These are phyloP conservation scores for Artemisia princeps DNA, from an alignment of 140 eudicot genomes.

Conservation along the genomic window DNA sequence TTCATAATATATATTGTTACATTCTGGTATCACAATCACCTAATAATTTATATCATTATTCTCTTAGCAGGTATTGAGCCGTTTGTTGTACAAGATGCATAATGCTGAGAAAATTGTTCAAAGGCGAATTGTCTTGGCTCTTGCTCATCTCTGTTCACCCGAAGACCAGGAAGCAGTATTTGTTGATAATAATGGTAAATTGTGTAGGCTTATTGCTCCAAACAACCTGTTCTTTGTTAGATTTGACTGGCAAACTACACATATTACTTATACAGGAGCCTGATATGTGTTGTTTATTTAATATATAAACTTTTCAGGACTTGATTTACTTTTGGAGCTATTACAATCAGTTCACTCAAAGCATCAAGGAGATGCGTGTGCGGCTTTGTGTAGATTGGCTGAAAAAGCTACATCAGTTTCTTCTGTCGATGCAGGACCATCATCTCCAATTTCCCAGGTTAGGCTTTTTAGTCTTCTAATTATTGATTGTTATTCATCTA, in stretches of 20 bases:
- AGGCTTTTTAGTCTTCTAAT: not conserved
- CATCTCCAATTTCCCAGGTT: constrained; percentile 72
- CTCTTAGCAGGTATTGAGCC: constrained; percentile 50
- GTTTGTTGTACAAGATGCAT: constrained; percentile 67
- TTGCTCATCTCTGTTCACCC: constrained; percentile 83
- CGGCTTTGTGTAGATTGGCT: constrained; percentile 64
- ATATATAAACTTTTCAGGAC: constrained; percentile 35
- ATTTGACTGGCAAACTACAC: not conserved
- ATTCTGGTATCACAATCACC: not conserved
- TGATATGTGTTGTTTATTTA: not conserved
- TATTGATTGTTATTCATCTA: not conserved
- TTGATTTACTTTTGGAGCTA: constrained; percentile 65
- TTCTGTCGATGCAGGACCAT: constrained; percentile 61
- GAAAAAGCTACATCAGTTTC: constrained; percentile 52
- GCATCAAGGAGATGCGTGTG: constrained; percentile 48
- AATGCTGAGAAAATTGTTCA: constrained; percentile 51
- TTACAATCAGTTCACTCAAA: constrained; percentile 44
- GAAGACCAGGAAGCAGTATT: constrained; percentile 64
- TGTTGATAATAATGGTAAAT: constrained; percentile 61
- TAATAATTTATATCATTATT: not conserved
- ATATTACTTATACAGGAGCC: not conserved
- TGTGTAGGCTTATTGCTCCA: not conserved
- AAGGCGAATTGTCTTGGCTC: constrained; percentile 73
- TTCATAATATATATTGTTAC: not conserved
- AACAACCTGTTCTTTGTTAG: not conserved